phyloP scores from a whole-genome alignment of 2,329 filamentous ascomycete species.

The Phoma sp. region DNA sequence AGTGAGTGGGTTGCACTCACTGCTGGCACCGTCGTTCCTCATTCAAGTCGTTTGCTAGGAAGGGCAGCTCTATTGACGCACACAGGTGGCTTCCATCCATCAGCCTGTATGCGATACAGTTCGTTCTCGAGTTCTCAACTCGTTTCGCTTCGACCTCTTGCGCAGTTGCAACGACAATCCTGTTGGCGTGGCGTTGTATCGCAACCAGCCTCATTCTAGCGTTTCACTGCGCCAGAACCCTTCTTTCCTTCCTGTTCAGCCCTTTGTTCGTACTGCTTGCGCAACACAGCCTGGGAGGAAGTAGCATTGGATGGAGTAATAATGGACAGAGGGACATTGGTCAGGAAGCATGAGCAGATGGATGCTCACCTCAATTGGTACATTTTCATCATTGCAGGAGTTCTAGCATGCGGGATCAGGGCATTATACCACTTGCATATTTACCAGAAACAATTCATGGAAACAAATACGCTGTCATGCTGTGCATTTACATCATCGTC shows the following conservation, averaged over 20 bases:
- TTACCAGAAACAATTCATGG: slow-evolving; percentile 17
- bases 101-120: neutral
- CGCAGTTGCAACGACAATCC: neutral
- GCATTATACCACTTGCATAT: slow-evolving; percentile 23
- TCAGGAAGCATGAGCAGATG: neutral
- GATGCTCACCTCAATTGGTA: neutral
- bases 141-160: neutral
- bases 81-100: slow-evolving; percentile 4
- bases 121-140: neutral
- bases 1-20: slow-evolving; percentile 40
- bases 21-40: neutral
- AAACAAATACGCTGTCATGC: too few relatives aligned
- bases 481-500: too few relatives aligned
- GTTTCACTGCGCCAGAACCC: neutral
- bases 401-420: slow-evolving; percentile 13
- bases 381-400: slow-evolving; percentile 17
- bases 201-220: neutral
- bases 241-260: neutral
- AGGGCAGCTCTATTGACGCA: neutral
- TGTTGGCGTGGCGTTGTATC: neutral
- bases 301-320: slow-evolving; percentile 5
- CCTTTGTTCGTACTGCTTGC: neutral
- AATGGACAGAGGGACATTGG: slow-evolving; percentile 1
- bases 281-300: too few relatives aligned
- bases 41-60: too few relatives aligned